Evolutionary conservation across 2,329 filamentous ascomycete genomes (phyloP), one percentile per base, ranked within the genome.

Genomic region (Ophidiomyces ophidiicola): DNA sequence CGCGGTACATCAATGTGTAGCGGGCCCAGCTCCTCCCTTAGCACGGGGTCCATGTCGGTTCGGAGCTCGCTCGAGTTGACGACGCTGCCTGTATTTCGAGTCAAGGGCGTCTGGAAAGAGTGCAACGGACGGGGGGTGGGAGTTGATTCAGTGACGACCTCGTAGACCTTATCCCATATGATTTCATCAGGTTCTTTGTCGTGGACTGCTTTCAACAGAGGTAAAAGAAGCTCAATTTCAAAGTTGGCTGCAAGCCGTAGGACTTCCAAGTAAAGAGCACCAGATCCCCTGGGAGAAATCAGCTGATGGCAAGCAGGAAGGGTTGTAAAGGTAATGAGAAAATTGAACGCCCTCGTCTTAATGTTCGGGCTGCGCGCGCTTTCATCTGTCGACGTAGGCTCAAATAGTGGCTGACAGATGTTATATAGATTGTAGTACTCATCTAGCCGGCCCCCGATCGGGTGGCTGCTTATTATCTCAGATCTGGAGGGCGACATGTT

Each of bases 21-120:
- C 18, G 36, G 44, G 1, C 50, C 52, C 15, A 57, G 42, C 36
- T 58, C 52, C 29, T 48, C 44, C 44, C 45, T 55, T 6, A 58
- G 39, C 8, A 52, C 44, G 35, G 32, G 20, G 42, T 57, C 48
- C 15, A 58, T 31, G 34, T 58, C 5, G 37, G 46, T 48, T 19
- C 48, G 45, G 30, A 50, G 39, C 39, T 57, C 50, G 5, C 50
- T 53, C 7, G 53, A 53, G 43, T 57, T 53, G 11, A 39, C 48
- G 31, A 57, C 49, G 36, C 49, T 51, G 44, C 51, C 50, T 11
- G 50, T 55, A 14, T 50, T 57, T 25, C 47, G 50, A 3, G 42
- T 41, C 32, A 14, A 49, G 10, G 48, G 52, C 1, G 53, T 58
- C 41, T 55, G 47, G 28, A 46, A 28, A 29, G 48, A 45, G 12